Evolutionary conservation across 257 asterid genomes (phyloP), one percentile per base, ranked within the genome.

Genomic region (Gentiana dahurica): DNA sequence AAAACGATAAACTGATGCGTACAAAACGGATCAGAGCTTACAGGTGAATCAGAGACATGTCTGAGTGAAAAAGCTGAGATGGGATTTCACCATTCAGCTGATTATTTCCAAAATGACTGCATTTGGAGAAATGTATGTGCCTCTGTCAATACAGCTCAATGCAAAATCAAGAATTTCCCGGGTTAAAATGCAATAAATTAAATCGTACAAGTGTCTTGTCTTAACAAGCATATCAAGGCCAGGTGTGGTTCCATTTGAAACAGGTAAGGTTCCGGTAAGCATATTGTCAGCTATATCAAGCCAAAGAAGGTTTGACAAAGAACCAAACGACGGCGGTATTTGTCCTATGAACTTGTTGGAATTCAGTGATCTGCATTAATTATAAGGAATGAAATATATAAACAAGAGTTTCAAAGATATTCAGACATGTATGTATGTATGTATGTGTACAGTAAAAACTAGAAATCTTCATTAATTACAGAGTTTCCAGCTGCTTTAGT

Each of bases 81-180:
- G 98, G 95, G 58, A 92, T 77, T 53, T 62, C 88, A 54, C 95
- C 98, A 34, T 85, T 70, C 48, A 92, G 71, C 72, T 57, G 73
- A 65, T 92, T 92, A 53, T 69, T 76, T 60, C 97, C 98, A 53
- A 88, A 79, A 70, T 92, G 95, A 80, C 98, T 92, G 80, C 73
- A 74, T 53, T 57, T 49, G 41, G 24, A 34, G 34, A 12, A 59
- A 11, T 41, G 8, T 64, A 11, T 41, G 8, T 64, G 32, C 57
- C 61, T 15, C 36, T 61, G 47, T 43, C 24, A 49, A 46, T 10
- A 54, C 34, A 48, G 13, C 35, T 7, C 45, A 33, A 12, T 59
- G n/a, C 24, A 53, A 44, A 8, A 46, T 53, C n/a, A 3, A 49
- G 56, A 49, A 8, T 36, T 58, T 49, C 51, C 15, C 47, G 52